A percentile compares a stretch with the other conserved stretches of the same genome.
phyloP scores from a whole-genome alignment of 768 basidiomycete genomes.

The Cubamyces lactineus region DNA sequence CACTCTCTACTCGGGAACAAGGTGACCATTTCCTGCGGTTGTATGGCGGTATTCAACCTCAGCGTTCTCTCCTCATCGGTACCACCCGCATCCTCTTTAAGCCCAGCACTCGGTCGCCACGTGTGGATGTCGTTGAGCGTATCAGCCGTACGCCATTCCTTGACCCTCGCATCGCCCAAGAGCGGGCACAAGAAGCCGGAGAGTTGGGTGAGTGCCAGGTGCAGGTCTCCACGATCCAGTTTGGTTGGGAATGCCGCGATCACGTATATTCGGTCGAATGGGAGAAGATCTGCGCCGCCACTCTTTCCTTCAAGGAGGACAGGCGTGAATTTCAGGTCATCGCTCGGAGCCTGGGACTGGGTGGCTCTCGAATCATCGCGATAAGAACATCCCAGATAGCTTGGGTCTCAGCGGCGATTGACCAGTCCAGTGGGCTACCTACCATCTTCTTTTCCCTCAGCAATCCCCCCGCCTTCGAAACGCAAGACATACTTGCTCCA shows the following conservation, averaged over 20 bases:
- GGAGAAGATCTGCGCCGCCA: conserved; percentile 43
- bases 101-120: conserved; percentile 19
- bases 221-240: conserved; percentile 48
- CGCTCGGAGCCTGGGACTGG: conserved; percentile 24
- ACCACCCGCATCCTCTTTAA: conserved; percentile 36
- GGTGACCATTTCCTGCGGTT: conserved; percentile 47
- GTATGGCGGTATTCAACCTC: conserved; percentile 38
- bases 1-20: conserved; percentile 46
- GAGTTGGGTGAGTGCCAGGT: conserved; percentile 38
- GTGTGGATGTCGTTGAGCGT: conserved; percentile 41
- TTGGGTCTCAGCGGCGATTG: conserved; percentile 41
- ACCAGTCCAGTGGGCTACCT: conserved; percentile 27
- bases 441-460: conserved; percentile 47
- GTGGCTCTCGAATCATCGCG: conserved; percentile 39
- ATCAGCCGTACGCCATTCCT: conserved; percentile 41
- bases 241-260: conserved; percentile 68
- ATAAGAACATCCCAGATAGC: conserved; percentile 50
- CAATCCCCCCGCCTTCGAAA: conserved; percentile 46
- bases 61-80: conserved; percentile 35
- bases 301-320: conserved; percentile 43
- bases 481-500: conserved; percentile 1
- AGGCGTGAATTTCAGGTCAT: conserved; percentile 51
- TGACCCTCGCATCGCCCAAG: conserved; percentile 42
- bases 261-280: conserved; percentile 60
- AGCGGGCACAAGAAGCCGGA: conserved; percentile 37